Evolutionary conservation across 73 alveolate species (phyloP).

Genomic region (Symbiodinium pilosum): DNA sequence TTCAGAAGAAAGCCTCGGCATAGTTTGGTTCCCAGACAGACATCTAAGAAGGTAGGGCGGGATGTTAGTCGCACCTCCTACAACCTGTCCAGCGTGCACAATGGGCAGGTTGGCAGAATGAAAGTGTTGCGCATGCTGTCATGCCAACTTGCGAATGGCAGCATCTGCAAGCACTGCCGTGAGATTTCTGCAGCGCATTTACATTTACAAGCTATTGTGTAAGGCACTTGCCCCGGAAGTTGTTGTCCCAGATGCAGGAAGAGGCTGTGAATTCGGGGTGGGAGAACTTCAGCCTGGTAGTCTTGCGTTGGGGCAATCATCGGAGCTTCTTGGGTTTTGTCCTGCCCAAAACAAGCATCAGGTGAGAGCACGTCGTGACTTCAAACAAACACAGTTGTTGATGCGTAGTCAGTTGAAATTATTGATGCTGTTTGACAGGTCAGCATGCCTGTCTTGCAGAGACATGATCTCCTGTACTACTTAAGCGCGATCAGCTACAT

Average conservation of each 20-base stretch:
- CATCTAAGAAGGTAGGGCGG: no score
- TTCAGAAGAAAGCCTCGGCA: no score
- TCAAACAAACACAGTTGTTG: neutral
- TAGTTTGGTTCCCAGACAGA: no score
- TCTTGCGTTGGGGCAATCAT: neutral
- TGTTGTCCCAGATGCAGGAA: conserved; percentile 13
- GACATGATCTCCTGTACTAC: neutral
- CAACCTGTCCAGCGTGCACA: no score
- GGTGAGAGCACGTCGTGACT: neutral
- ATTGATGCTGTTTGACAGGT: neutral
- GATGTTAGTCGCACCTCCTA: no score
- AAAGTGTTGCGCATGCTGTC: no score
- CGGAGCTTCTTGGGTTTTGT: no score
- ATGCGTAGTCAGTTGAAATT: neutral
- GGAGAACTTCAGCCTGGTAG: neutral
- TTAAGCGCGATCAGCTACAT: neutral
- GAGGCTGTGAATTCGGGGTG: neutral
- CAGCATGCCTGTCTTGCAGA: neutral
- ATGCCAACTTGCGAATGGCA: no score
- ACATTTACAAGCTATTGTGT: neutral
- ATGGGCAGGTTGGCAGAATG: no score
- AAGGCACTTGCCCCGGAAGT: neutral
- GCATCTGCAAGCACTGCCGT: no score
- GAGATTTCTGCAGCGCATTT: no score
- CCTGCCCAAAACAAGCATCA: no score